Evolutionary conservation across 1,284 basidiomycete species (phyloP).

Genomic region (Paramarasmius palmivorus): DNA sequence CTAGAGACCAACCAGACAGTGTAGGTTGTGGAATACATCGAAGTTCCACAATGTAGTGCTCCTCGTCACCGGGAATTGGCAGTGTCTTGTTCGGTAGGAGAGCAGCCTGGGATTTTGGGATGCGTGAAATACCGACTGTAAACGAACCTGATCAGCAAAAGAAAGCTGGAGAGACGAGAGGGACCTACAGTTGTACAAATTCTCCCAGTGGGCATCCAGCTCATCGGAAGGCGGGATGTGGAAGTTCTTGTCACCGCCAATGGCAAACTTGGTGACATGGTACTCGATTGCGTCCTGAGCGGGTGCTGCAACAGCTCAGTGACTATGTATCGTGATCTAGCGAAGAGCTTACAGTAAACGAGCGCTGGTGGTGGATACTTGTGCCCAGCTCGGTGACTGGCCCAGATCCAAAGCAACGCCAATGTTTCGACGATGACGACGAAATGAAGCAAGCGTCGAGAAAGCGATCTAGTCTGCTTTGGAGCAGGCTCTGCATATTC

Average conservation of each 20-base stretch:
- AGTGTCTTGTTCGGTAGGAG: constrained; percentile 27
- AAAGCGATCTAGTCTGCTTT: background rate
- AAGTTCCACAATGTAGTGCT: constrained; percentile 26
- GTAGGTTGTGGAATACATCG: constrained; percentile 32
- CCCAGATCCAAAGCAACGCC: background rate
- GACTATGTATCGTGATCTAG: background rate
- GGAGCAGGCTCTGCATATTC: background rate
- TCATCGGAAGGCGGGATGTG: background rate
- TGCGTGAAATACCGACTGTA: background rate
- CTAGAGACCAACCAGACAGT: constrained; percentile 18
- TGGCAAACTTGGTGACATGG: constrained; percentile 7
- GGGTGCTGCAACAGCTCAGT: background rate
- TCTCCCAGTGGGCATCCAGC: background rate
- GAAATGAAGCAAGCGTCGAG: background rate
- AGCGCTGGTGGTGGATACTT: background rate
- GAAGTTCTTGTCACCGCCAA: constrained; percentile 5
- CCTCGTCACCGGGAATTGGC: constrained; percentile 24
- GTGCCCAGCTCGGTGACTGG: background rate
- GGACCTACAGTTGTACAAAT: background rate
- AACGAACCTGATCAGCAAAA: background rate
- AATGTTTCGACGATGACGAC: background rate
- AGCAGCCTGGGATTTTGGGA: constrained; percentile 12
- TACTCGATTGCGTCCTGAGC: constrained; percentile 10
- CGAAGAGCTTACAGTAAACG: background rate
- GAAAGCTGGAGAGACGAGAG: background rate